Conservation (phyloP, 352 stramenopile genomes). For the Pythium biforme region DNA sequence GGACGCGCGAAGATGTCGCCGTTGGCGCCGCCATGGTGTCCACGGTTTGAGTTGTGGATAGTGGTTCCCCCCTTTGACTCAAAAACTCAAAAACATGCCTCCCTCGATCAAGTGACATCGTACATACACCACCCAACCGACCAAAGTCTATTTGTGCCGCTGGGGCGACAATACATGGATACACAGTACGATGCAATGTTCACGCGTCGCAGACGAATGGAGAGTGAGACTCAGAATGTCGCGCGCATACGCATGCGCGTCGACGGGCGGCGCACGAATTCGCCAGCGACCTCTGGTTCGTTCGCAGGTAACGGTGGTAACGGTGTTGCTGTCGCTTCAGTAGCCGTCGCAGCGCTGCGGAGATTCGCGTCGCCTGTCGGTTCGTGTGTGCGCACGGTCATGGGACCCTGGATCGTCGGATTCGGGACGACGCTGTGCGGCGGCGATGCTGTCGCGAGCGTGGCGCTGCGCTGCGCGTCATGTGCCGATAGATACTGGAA, state of each 20-base stretch:
- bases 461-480: background rate
- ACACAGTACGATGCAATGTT: constrained; percentile 5
- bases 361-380: no score
- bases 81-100: background rate
- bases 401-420: background rate
- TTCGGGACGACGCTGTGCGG: background rate
- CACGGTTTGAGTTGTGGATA: background rate
- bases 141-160: background rate
- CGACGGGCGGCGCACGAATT: background rate
- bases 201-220: constrained; percentile 4
- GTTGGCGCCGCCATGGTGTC: constrained; percentile 10
- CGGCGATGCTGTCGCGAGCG: background rate
- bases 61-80: background rate
- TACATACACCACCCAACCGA: background rate
- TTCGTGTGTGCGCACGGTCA: background rate
- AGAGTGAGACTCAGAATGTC: background rate
- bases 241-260: constrained; percentile 7
- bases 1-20: constrained; percentile 13
- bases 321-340: no score
- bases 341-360: no score
- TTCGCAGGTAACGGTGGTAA: no score
- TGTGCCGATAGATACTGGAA: background rate
- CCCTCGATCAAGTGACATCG: constrained; percentile 11
- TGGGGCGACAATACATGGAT: background rate
- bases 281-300: background rate